These are phyloP conservation scores for Arthroderma uncinatum DNA, from an alignment of 2,329 filamentous ascomycete species.

Conservation along the genomic window DNA sequence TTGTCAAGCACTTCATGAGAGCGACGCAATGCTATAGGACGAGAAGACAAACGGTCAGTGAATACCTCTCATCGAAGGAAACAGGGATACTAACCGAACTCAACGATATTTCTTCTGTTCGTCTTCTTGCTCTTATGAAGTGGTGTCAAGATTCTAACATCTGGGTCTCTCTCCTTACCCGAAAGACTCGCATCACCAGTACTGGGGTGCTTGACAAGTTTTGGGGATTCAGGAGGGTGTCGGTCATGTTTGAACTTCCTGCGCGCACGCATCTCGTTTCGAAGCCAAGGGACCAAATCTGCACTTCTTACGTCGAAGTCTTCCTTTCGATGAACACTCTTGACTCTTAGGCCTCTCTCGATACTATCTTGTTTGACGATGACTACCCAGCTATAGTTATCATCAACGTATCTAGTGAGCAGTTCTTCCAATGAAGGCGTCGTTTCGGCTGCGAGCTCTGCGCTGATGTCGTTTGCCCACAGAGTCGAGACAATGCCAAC, in stretches of 20 bases:
- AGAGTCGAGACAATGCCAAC: conserved; percentile 66
- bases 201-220: conserved; percentile 30
- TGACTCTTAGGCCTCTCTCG: conserved; percentile 57
- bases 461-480: conserved; percentile 74
- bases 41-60: background rate
- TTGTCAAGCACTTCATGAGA: conserved; percentile 54
- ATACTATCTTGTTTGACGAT: conserved; percentile 63
- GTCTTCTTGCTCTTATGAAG: conserved; percentile 83
- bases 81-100: conserved; percentile 55
- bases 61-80: background rate
- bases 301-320: conserved; percentile 64
- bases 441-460: conserved; percentile 73
- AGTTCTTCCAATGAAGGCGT: conserved; percentile 64
- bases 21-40: conserved; percentile 38
- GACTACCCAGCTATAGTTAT: conserved; percentile 77
- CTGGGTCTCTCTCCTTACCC: conserved; percentile 46
- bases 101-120: conserved; percentile 75
- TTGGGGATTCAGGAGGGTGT: conserved; percentile 30
- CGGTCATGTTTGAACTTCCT: conserved; percentile 48
- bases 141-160: conserved; percentile 74
- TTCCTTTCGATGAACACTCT: conserved; percentile 65
- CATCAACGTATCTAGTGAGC: conserved; percentile 52
- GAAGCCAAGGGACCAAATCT: conserved; percentile 69
- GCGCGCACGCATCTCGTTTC: conserved; percentile 68
- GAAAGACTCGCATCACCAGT: conserved; percentile 29